These are phyloP conservation scores for Tolypocladium ophioglossoides DNA, from an alignment of 2,329 filamentous ascomycete genomes.

Conservation along the genomic window DNA sequence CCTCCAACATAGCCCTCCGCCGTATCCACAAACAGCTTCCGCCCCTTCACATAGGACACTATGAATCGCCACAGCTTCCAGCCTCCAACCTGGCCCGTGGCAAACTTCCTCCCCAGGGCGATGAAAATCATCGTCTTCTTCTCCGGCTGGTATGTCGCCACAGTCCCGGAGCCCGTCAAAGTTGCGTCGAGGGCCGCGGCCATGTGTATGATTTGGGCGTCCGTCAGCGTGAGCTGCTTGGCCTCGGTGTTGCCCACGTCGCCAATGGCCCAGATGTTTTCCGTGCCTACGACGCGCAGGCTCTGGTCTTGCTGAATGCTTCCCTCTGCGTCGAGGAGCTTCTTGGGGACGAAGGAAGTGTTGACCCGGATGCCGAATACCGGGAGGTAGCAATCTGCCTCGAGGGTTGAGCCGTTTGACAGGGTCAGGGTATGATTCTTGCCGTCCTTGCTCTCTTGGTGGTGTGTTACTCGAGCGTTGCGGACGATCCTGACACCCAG, in stretches of 20 bases:
- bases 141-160: slow-evolving; percentile 10
- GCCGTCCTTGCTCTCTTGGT: slow-evolving; percentile 1
- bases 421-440: slow-evolving; percentile 14
- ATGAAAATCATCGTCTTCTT: slow-evolving; percentile 18
- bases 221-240: slow-evolving; percentile 23
- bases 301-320: slow-evolving; percentile 21
- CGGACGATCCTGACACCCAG: slow-evolving; percentile 18
- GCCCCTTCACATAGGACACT: slow-evolving; percentile 22
- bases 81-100: slow-evolving; percentile 20
- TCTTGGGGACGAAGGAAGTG: slow-evolving; percentile 24
- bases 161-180: slow-evolving; percentile 7
- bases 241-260: slow-evolving; percentile 29
- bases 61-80: slow-evolving; percentile 21
- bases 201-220: slow-evolving; percentile 21
- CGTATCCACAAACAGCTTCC: slow-evolving; percentile 20
- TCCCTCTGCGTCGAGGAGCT: slow-evolving; percentile 20
- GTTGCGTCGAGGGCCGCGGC: slow-evolving; percentile 17
- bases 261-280: slow-evolving; percentile 31
- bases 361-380: slow-evolving; percentile 33
- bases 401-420: slow-evolving; percentile 17
- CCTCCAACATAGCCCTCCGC: slow-evolving; percentile 18
- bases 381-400: slow-evolving; percentile 31
- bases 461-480: slow-evolving; percentile 15
- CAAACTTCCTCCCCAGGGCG: slow-evolving; percentile 14
- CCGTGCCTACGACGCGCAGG: slow-evolving; percentile 18